Percentiles rank a stretch among this genome's conserved stretches.
These are phyloP conservation scores for Penicillium argentinense DNA, from an alignment of 495 filamentous ascomycete genomes.

Conservation along the genomic window DNA sequence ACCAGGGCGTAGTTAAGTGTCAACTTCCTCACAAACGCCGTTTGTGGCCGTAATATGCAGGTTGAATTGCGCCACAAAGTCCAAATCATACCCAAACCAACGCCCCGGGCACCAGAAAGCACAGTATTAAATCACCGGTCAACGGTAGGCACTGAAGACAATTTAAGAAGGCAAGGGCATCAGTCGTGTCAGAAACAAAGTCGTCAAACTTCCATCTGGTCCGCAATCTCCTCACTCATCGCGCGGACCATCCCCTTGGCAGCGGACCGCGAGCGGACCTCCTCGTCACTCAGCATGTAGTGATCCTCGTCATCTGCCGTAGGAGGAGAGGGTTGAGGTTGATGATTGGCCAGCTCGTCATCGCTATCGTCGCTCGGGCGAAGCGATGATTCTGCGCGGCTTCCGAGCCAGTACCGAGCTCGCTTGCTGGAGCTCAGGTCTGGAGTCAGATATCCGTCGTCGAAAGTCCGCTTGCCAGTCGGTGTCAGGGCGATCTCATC, in stretches of 20 bases:
- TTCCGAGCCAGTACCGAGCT: conserved; percentile 80
- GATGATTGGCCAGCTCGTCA: conserved; percentile 38
- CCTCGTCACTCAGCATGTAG: conserved; percentile 46
- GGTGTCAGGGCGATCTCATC: conserved; percentile 41
- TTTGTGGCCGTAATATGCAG: conserved; percentile 19
- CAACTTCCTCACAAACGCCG: conserved; percentile 23
- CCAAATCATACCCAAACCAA: conserved; percentile 18
- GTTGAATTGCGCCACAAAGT: conserved; percentile 30
- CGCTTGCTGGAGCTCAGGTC: conserved; percentile 68
- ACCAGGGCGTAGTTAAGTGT: conserved; percentile 13
- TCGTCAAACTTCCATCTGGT: conserved; percentile 63
- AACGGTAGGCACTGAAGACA: conserved; percentile 19
- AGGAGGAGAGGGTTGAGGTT: conserved; percentile 9
- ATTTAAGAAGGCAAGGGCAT: conserved; percentile 3
- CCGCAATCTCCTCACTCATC: conserved; percentile 72
- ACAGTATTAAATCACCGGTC: conserved; percentile 18
- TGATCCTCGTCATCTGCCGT: conserved; percentile 42
- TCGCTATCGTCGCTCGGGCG: conserved; percentile 45
- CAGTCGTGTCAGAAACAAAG: background rate
- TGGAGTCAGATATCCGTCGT: conserved; percentile 49
- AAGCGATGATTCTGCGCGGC: conserved; percentile 44
- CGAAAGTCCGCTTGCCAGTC: conserved; percentile 48
- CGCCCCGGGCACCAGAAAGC: conserved; percentile 16
- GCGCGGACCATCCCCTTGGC: conserved; percentile 59
- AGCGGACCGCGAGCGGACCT: conserved; percentile 34